These are phyloP conservation scores for Cyberlindnera suaveolens DNA, from an alignment of 805 yeast species.

Conservation along the genomic window DNA sequence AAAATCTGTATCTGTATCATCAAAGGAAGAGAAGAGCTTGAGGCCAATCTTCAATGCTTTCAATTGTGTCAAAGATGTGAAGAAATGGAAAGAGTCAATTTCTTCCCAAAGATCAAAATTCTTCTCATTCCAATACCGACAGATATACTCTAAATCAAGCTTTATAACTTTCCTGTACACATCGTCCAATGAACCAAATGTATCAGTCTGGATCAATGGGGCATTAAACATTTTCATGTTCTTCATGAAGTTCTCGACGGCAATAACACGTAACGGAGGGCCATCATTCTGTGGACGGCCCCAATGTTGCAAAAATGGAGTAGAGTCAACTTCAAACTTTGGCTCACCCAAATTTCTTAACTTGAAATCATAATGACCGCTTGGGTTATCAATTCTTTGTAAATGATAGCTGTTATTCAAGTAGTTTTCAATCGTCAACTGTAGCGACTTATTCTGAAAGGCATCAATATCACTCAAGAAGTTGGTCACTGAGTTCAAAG, in stretches of 20 bases:
- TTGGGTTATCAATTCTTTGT: slow-evolving; percentile 63
- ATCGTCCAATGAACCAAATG: slow-evolving; percentile 23
- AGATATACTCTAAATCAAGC: slow-evolving; percentile 64
- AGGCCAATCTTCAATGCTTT: slow-evolving; percentile 60
- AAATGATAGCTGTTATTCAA: slow-evolving; percentile 49
- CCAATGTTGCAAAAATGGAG: slow-evolving; percentile 64
- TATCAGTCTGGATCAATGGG: slow-evolving; percentile 23
- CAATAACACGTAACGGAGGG: slow-evolving; percentile 73
- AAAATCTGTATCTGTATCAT: slow-evolving; percentile 25
- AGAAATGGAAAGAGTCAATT: slow-evolving; percentile 65
- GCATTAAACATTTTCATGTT: slow-evolving; percentile 30
- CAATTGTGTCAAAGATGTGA: slow-evolving; percentile 70
- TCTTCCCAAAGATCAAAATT: slow-evolving; percentile 97
- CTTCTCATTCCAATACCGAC: slow-evolving; percentile 50
- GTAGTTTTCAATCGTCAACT: slow-evolving; percentile 46
- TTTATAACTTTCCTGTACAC: slow-evolving; percentile 49
- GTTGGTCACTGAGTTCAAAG: slow-evolving; percentile 58
- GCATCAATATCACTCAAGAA: slow-evolving; percentile 39
- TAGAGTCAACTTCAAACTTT: slow-evolving; percentile 64
- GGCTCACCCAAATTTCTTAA: slow-evolving; percentile 82
- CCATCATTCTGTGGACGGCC: slow-evolving; percentile 97
- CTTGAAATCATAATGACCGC: slow-evolving; percentile 48
- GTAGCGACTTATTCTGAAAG: slow-evolving; percentile 20
- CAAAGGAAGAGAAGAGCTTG: slow-evolving; percentile 27
- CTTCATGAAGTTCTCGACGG: slow-evolving; percentile 51